Percentiles rank a stretch among this genome's conserved stretches.
These are phyloP conservation scores for Aspergillus aculeatinus DNA, from an alignment of 2,329 filamentous ascomycete species.

Conservation along the genomic window DNA sequence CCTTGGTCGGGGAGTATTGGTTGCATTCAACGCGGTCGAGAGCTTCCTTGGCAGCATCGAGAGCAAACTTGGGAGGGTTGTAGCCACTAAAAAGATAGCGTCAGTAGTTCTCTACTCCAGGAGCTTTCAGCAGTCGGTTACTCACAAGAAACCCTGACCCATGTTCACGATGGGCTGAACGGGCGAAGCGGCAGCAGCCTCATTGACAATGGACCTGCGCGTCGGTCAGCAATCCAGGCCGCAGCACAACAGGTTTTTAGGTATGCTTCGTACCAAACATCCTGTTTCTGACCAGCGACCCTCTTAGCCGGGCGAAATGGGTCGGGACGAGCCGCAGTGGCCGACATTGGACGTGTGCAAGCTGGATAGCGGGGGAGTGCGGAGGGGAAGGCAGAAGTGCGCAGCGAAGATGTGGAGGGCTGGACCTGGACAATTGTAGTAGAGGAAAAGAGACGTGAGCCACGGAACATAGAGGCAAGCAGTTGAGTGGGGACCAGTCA, in stretches of 20 bases:
- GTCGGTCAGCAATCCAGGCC: slow-evolving; percentile 14
- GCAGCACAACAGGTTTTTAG: not conserved
- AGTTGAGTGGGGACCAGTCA: not conserved
- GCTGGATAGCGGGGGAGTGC: slow-evolving; percentile 20
- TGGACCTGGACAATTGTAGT: not conserved
- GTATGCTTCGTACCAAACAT: slow-evolving; percentile 46
- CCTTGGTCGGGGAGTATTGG: slow-evolving; percentile 94
- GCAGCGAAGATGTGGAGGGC: slow-evolving; percentile 1
- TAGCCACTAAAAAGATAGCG: slow-evolving; percentile 60
- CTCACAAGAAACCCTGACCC: slow-evolving; percentile 62
- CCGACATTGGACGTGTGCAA: slow-evolving; percentile 39
- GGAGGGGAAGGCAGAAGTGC: slow-evolving; percentile 3
- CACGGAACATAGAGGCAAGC: slow-evolving; percentile 11
- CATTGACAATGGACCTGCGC: slow-evolving; percentile 64
- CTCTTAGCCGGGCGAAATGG: slow-evolving; percentile 49
- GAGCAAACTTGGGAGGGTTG: slow-evolving; percentile 86
- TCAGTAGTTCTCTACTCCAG: not conserved
- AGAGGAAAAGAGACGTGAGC: slow-evolving; percentile 5
- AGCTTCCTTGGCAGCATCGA: slow-evolving; percentile 86
- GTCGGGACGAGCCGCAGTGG: slow-evolving; percentile 37
- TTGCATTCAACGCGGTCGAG: slow-evolving; percentile 94
- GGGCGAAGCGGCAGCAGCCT: slow-evolving; percentile 63
- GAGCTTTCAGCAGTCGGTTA: slow-evolving; percentile 5
- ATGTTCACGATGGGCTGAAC: slow-evolving; percentile 68
- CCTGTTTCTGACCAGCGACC: slow-evolving; percentile 52